Evolutionary conservation across 768 basidiomycete genomes (phyloP).

Genomic region (Tulasnella sp.): DNA sequence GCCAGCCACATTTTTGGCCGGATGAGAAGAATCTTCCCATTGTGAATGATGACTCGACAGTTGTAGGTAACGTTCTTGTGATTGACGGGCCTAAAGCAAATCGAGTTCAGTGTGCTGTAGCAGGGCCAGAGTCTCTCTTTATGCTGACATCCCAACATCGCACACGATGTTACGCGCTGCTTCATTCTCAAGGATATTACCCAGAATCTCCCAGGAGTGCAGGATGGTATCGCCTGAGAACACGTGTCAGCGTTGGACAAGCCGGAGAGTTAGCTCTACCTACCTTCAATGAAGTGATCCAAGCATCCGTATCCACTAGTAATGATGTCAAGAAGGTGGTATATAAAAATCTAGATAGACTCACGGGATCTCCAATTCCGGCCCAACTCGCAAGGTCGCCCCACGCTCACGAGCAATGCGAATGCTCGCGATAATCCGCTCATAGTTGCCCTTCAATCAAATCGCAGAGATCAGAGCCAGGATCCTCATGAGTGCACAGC

Average conservation of each 20-base stretch:
- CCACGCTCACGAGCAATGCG: slow-evolving; percentile 76
- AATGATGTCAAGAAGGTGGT: background rate
- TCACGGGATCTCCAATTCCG: slow-evolving; percentile 92
- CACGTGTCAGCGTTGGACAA: background rate
- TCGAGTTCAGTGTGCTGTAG: no score
- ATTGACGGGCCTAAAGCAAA: slow-evolving; percentile 85
- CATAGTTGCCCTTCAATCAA: slow-evolving; percentile 67
- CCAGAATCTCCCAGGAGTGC: slow-evolving; percentile 96
- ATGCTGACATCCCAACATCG: slow-evolving; percentile 94
- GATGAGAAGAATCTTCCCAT: slow-evolving; percentile 82
- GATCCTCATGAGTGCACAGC: background rate
- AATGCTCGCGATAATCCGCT: slow-evolving; percentile 83
- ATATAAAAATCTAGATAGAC: slow-evolving; percentile 19
- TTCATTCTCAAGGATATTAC: slow-evolving; percentile 74
- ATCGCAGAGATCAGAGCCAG: background rate
- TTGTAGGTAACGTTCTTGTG: slow-evolving; percentile 99
- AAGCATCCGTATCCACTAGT: slow-evolving; percentile 89
- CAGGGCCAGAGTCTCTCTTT: no score
- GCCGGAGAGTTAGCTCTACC: slow-evolving; percentile 1
- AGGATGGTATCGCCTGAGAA: slow-evolving; percentile 83
- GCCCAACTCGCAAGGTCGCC: slow-evolving; percentile 86
- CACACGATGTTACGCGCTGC: slow-evolving; percentile 80
- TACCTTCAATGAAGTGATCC: slow-evolving; percentile 98
- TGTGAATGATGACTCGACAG: slow-evolving; percentile 80
- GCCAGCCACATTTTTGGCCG: slow-evolving; percentile 99